Conservation (phyloP, 805 yeast genomes). For the Clavispora fructus region DNA sequence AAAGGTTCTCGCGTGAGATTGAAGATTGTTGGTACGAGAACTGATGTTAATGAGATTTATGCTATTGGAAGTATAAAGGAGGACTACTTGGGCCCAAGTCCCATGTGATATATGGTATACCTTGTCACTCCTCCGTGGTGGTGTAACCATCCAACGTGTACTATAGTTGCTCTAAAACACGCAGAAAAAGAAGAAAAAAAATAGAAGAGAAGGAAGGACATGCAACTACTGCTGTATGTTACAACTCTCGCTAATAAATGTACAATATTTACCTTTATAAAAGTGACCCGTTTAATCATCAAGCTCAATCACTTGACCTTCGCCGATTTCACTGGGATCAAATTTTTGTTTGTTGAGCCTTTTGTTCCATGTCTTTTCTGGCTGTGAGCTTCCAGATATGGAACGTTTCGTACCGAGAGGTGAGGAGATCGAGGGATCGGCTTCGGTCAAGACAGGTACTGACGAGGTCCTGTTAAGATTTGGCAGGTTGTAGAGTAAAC, state of each 20-base stretch:
- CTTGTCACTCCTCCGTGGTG: background rate
- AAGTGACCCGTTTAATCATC: constrained; percentile 4
- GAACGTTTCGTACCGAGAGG: constrained; percentile 9
- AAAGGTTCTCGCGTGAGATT: constrained; percentile 91
- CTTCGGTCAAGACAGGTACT: background rate
- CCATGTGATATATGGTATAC: constrained; percentile 19
- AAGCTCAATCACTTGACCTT: constrained; percentile 12
- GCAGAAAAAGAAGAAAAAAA: background rate
- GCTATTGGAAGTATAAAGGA: constrained; percentile 98
- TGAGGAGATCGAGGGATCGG: background rate
- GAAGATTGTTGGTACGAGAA: constrained; percentile 94
- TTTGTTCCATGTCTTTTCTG: constrained; percentile 9
- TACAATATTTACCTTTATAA: background rate
- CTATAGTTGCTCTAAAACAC: background rate
- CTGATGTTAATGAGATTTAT: constrained; percentile 94
- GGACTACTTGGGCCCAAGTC: constrained; percentile 87
- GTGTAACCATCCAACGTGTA: background rate
- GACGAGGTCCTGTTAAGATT: background rate
- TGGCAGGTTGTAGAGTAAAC: background rate
- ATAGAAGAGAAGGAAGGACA: background rate
- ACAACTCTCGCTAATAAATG: background rate
- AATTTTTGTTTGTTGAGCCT: constrained; percentile 9
- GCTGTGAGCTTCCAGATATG: constrained; percentile 1
- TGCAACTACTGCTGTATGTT: background rate
- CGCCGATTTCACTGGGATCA: constrained; percentile 7